Evolutionary conservation across 192 early-diverging fungal genomes (phyloP), one percentile per base, ranked within the genome.

Genomic region (Kickxella alabastrina): DNA sequence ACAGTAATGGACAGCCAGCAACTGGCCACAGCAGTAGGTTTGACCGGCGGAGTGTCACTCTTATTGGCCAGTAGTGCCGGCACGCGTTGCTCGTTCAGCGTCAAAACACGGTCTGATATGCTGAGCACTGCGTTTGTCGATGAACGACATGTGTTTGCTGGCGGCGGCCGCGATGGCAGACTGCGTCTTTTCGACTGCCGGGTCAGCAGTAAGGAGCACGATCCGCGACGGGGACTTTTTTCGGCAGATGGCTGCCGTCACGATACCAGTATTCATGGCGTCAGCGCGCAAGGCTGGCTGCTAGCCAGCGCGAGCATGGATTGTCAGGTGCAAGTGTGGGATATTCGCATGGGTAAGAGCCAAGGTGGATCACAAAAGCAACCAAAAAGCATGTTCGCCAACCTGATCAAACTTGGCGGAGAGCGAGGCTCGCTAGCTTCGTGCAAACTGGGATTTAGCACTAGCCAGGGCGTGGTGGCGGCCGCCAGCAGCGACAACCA

Each of bases 91-190:
- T 26, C 43, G 36, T 70, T 70, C 32, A 36, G 8, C 7, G 42
- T 32, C 26, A 28, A 22, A 8, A 63, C 68, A 5, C 37, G 48
- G 4, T 50, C 63, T 9, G 70, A 74, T 37, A 59, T 74, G 1
- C 13, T 74, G 21, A 59, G 70, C 47, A 62, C 63, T 0, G 15
- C 49, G 3, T 62, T 74, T 52, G 12, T 57, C 0, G 54, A 67
- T 8, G 41, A 21, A 22, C 27, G 21, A 3, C 15, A 37, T 14
- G 54, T 74, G 32, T 49, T 57, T 28, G 52, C 43, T 29, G 54
- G 63, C 28, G 70, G 70, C 19, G 70, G 70, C 4, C 54, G 70
- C 37, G 70, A 74, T 29, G 70, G 70, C 2, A 26, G 52, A 4
- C 53, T 74, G 21, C 49, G 70, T 32, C 59, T 74, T 4, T 58